phyloP scores from a whole-genome alignment of 768 basidiomycete species.

The Trametes maxima region DNA sequence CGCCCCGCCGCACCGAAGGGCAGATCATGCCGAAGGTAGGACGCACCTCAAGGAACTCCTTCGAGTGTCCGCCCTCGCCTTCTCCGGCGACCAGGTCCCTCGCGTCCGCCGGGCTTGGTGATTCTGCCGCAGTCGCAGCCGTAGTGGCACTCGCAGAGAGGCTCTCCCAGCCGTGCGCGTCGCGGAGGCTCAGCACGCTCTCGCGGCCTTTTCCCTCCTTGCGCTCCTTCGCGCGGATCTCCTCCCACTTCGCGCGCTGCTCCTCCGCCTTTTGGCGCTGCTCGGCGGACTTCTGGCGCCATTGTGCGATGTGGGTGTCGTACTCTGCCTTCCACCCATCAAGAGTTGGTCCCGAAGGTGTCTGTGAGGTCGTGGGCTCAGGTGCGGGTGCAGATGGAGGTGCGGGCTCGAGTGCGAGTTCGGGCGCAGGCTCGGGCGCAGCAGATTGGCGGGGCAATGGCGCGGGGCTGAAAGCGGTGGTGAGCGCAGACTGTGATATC shows the following conservation, averaged over 20 bases:
- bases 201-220: slow-evolving; percentile 20
- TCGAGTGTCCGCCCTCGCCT: slow-evolving; percentile 27
- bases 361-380: slow-evolving; percentile 12
- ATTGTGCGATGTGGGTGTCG: slow-evolving; percentile 64
- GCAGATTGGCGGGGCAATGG: slow-evolving; percentile 28
- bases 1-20: background rate
- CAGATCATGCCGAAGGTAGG: slow-evolving; percentile 13
- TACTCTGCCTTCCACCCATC: slow-evolving; percentile 70
- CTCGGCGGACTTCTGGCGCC: slow-evolving; percentile 73
- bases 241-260: slow-evolving; percentile 73
- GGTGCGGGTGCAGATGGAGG: slow-evolving; percentile 7
- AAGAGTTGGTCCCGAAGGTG: slow-evolving; percentile 31
- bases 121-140: slow-evolving; percentile 22
- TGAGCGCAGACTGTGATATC: slow-evolving; percentile 31
- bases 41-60: slow-evolving; percentile 34
- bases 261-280: slow-evolving; percentile 76
- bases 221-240: slow-evolving; percentile 57
- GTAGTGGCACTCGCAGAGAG: slow-evolving; percentile 30
- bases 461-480: slow-evolving; percentile 33
- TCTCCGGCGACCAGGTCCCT: slow-evolving; percentile 46
- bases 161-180: slow-evolving; percentile 39
- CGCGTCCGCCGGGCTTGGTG: slow-evolving; percentile 44
- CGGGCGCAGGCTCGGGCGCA: slow-evolving; percentile 4
- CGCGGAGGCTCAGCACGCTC: slow-evolving; percentile 34
- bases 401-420: slow-evolving; percentile 7